Base-by-base conservation (phyloP, 768 basidiomycete species). In the Gymnopilus dilepis region DNA sequence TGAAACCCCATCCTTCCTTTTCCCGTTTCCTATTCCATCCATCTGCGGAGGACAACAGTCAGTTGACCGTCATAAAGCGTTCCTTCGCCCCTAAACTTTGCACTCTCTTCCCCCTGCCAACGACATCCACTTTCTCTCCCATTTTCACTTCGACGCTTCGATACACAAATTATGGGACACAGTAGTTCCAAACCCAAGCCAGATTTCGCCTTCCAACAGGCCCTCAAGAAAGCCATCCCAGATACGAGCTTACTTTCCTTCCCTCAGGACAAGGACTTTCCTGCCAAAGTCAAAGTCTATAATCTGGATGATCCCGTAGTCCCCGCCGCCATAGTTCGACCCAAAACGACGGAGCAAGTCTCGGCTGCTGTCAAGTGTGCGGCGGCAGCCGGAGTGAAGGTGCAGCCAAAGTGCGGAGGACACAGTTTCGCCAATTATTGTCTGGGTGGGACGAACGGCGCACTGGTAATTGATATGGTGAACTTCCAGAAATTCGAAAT, bases 401-500 rank as follows among this genome's bases (percentile, higher is more conserved):
- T 59, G 12, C 58, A 59, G 19, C 8, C 58, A 6, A 59, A 48
- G 21, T 37, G 58, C 26, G 58, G 58, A 17, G 58, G 58, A 3
- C 58, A 59, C 48, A 59, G 58, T 30, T 59, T 52, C n/a, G 58
- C 58, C 17, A 59, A 59, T 22, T 59, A 59, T 37, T 59, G 34
- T 41, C 26, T 59, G 19, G 58, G 58, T 30, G 58, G 58, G 6
- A 50, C 26, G 4, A 28, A 59, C 26, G 58, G 48, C 17, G 58
- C 58, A 33, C 33, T 59, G 33, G 58, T 59, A 7, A 48, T 59
- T 3, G 58, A 59, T 43, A 30, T 59, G 58, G 41, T 21, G 26
- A 51, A 59, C 30, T 53, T 59, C 19, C 58, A 59, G 50, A 59
- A 59, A 42, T 59, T 59, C 31, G 58, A 59, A n/a, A 59, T 59